Conservation (phyloP, 2,329 filamentous ascomycete genomes). For the Colletotrichum euphorbiae region DNA sequence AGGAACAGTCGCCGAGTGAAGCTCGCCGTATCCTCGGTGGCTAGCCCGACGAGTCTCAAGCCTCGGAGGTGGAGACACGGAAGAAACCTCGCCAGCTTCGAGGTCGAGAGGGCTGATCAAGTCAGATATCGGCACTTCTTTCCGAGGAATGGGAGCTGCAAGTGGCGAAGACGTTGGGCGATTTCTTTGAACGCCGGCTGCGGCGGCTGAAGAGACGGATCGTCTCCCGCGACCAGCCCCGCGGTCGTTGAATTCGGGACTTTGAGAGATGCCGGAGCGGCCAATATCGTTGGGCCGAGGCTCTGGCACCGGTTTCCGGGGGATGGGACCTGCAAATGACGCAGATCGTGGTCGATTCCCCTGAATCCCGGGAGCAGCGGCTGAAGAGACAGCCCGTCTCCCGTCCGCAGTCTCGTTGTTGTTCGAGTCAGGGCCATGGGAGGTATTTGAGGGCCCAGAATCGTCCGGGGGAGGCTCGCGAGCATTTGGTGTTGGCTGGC, state of each 20-base stretch:
- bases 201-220: not conserved
- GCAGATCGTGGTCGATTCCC: too few species aligned
- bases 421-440: too few species aligned
- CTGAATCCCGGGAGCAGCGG: not conserved
- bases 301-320: not conserved
- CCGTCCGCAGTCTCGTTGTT: too few species aligned
- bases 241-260: too few species aligned
- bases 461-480: not conserved
- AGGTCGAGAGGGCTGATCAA: not conserved
- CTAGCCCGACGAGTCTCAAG: not conserved
- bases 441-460: too few species aligned
- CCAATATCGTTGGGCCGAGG: not conserved
- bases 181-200: too few species aligned
- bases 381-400: too few species aligned
- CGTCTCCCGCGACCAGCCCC: too few species aligned
- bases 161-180: too few species aligned
- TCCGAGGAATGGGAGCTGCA: not conserved
- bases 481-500: not conserved
- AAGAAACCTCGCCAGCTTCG: not conserved
- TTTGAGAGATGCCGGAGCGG: too few species aligned
- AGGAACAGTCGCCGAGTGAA: not conserved
- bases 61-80: not conserved
- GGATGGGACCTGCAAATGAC: not conserved
- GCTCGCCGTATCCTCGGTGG: not conserved
- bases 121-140: not conserved